Evolutionary conservation across 73 alveolate genomes (phyloP), one percentile per base, ranked within the genome.

Genomic region (Paramecium sonneborni): DNA sequence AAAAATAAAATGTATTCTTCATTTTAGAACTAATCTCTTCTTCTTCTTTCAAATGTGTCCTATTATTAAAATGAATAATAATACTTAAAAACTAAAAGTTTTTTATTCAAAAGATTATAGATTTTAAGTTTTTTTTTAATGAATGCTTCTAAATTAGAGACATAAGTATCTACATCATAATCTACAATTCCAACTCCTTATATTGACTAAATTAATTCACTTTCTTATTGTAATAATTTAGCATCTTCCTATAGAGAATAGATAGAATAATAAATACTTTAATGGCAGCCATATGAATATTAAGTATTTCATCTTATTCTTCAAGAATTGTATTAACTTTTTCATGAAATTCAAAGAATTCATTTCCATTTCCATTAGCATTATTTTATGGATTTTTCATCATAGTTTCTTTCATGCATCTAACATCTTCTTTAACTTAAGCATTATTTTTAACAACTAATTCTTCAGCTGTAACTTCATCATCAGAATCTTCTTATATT

Each of bases 81-180:
- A 70, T 88, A 88, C 98, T 98, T 98, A 94, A 96, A 98, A 15
- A 88, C 93, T 52, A 91, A 96, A 24, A 98, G 86, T 92, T 96
- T 97, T 46, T 94, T 93, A 70, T 94, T 92, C 76, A 98, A 95
- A 56, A 92, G 67, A 68, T 94, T 91, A 89, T 98, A 98, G 28
- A 98, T 93, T 58, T 92, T 91, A 44, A 98, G 92, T 95, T 98
- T 98, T 82, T 95, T 94, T 93, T 94, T 96, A 24, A 97, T 93
- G 38, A 98, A 88, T 11, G 86, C 92, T 85, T 95, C 98, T 89
- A 98, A 90, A 68, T 95, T 95, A 35, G 88, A 84, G 55, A 97
- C 98, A 90, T 98, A 98, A 79, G 95, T 95, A 85, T 98, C 99
- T 55, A 98, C 94, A 58, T 97, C 98, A 92, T 94, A 95, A 34